These are phyloP conservation scores for Colletotrichum karsti DNA, from an alignment of 2,329 filamentous ascomycete species.

Conservation along the genomic window DNA sequence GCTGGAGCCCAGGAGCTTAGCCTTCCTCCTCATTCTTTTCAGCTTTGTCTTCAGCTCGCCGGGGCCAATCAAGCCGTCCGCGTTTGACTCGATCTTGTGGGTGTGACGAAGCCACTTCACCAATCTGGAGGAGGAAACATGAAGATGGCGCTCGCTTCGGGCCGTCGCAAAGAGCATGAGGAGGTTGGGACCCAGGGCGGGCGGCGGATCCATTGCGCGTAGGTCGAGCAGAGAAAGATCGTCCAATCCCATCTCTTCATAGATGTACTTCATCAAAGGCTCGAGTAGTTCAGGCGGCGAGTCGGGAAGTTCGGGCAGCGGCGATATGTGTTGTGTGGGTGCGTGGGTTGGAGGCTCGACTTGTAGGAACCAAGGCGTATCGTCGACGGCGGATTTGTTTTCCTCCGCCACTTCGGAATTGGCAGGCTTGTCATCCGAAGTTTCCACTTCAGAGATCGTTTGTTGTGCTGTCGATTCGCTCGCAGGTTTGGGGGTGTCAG, in stretches of 20 bases:
- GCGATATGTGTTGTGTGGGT: constrained; percentile 53
- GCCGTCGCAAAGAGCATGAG: constrained; percentile 94
- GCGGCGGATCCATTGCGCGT: constrained; percentile 83
- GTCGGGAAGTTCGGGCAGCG: constrained; percentile 66
- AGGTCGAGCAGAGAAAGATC: constrained; percentile 84
- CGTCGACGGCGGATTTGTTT: constrained; percentile 17
- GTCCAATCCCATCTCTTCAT: constrained; percentile 87
- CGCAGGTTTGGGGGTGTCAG: background rate
- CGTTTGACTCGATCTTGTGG: constrained; percentile 77
- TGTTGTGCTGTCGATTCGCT: background rate
- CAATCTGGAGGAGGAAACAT: constrained; percentile 88
- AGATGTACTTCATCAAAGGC: constrained; percentile 79
- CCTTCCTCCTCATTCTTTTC: constrained; percentile 80
- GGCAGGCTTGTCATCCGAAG: background rate
- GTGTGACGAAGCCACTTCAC: constrained; percentile 84
- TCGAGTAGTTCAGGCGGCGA: constrained; percentile 76
- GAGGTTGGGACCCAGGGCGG: constrained; percentile 86
- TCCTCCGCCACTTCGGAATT: background rate
- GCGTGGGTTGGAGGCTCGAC: constrained; percentile 68
- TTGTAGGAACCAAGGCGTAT: constrained; percentile 87
- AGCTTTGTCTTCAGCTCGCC: constrained; percentile 93
- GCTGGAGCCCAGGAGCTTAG: constrained; percentile 79
- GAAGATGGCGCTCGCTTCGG: constrained; percentile 91
- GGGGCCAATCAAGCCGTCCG: constrained; percentile 87
- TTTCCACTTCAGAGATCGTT: background rate